Evolutionary conservation across 176 grass and related monocot genomes (phyloP).

Genomic region (Cenchrus americanus): DNA sequence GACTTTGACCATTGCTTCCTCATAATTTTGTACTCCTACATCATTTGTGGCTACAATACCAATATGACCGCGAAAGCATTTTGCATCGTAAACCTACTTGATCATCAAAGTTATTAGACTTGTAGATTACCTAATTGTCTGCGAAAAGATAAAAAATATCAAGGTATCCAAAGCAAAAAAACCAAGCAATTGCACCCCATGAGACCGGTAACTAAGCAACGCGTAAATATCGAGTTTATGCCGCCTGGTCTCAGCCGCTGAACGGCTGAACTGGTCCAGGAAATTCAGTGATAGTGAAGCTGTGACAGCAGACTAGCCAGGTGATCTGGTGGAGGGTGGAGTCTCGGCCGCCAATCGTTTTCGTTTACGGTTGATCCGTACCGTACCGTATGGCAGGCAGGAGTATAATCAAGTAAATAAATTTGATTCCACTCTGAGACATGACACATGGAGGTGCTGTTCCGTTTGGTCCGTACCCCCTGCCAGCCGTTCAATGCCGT

Average conservation of each 20-base stretch:
- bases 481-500: background rate
- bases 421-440: background rate
- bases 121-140: no score
- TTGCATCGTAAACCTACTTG: no score
- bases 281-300: background rate
- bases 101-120: no score
- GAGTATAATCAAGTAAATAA: background rate
- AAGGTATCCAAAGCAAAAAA: no score
- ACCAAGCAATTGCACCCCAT: no score
- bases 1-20: no score
- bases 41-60: no score
- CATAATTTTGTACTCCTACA: no score
- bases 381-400: background rate
- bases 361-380: background rate
- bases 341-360: background rate
- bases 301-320: background rate
- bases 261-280: conserved; percentile 4
- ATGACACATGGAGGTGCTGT: conserved; percentile 13
- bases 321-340: background rate
- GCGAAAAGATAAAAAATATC: no score
- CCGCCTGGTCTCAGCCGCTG: conserved; percentile 1
- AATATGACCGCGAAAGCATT: no score
- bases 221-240: conserved; percentile 32
- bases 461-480: background rate
- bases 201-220: no score